Evolutionary conservation across 768 basidiomycete genomes (phyloP).

Genomic region (Trametes gibbosa): DNA sequence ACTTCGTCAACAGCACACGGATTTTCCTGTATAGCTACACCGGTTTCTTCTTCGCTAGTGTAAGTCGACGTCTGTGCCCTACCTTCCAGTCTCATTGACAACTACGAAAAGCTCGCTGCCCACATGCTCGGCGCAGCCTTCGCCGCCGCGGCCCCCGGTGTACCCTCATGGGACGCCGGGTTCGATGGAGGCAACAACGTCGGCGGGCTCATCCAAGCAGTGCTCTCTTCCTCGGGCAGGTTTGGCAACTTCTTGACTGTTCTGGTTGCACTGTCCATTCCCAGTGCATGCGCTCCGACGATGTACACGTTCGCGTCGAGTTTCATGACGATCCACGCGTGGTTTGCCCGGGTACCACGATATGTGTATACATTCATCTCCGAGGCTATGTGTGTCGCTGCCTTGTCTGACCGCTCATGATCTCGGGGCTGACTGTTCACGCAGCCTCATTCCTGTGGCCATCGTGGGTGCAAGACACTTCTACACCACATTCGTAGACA

Average conservation of each 20-base stretch:
- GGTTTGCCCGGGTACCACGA: slow-evolving; percentile 39
- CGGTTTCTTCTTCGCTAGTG: slow-evolving; percentile 42
- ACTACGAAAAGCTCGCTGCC: slow-evolving; percentile 31
- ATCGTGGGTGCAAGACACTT: slow-evolving; percentile 47
- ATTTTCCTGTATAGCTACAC: slow-evolving; percentile 47
- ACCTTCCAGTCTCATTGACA: not conserved
- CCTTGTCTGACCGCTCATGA: no score
- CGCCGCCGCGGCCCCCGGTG: slow-evolving; percentile 38
- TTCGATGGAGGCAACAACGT: slow-evolving; percentile 39
- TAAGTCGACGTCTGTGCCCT: slow-evolving; percentile 22
- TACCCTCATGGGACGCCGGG: slow-evolving; percentile 39
- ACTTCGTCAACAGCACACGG: slow-evolving; percentile 27
- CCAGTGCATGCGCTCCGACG: slow-evolving; percentile 55
- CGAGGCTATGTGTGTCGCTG: slow-evolving; percentile 38
- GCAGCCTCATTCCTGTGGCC: slow-evolving; percentile 44
- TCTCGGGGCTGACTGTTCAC: not conserved
- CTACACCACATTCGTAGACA: slow-evolving; percentile 42
- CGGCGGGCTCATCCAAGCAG: slow-evolving; percentile 42
- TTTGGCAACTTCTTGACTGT: slow-evolving; percentile 49
- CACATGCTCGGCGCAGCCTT: slow-evolving; percentile 47
- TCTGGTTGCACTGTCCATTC: slow-evolving; percentile 50
- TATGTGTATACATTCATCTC: slow-evolving; percentile 47
- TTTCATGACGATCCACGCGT: slow-evolving; percentile 37
- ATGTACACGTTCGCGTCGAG: slow-evolving; percentile 56
- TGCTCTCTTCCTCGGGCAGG: slow-evolving; percentile 38